Evolutionary conservation across 2,329 filamentous ascomycete genomes (phyloP), one percentile per base, ranked within the genome.

Genomic region (Beauveria rudraprayagi): DNA sequence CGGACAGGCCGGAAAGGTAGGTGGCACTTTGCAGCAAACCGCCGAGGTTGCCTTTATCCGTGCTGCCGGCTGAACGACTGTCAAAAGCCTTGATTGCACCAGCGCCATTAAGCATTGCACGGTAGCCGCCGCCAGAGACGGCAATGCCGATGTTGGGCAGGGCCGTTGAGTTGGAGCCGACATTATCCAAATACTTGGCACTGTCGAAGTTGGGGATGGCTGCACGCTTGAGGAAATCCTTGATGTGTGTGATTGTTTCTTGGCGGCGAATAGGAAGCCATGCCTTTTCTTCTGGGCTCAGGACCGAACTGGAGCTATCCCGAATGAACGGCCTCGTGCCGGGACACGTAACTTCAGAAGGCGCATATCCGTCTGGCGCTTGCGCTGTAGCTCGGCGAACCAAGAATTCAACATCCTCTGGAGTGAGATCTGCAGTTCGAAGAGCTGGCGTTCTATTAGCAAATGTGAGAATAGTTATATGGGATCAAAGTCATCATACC

Each of bases 41-140:
- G 56, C 91, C 90, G 26, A 96, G 78, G 53, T 91, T 88, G 4
- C 90, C 90, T 3, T 75, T 68, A 26, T 65, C 65, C 9, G 66
- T 65, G 62, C 71, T 74, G 34, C 72, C 73, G 0, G 78, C 71
- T 0, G 89, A 92, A 22, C 92, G 83, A 67, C 75, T 83, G 71
- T 96, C 92, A 66, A 91, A 92, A 0, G 91, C 92, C 34, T 89
- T 83, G 17, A 96, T 67, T 48, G 87, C 88, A 63, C 92, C 92
- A 17, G 87, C 92, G 43, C 90, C 91, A 69, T 89, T 93, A 77
- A 92, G 78, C 76, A 95, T 79, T n/a, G 92, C 91, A 61, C 92
- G 82, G 71, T 94, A 96, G 41, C 92, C 92, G 70, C 92, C 92
- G 14, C 91, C 91, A 0, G 90, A 94, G 50, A 89, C 78, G 11